Percentiles rank a stretch among this genome's conserved stretches.
phyloP scores from a whole-genome alignment of 257 asterid species.

The Ophiorrhiza pumila region DNA sequence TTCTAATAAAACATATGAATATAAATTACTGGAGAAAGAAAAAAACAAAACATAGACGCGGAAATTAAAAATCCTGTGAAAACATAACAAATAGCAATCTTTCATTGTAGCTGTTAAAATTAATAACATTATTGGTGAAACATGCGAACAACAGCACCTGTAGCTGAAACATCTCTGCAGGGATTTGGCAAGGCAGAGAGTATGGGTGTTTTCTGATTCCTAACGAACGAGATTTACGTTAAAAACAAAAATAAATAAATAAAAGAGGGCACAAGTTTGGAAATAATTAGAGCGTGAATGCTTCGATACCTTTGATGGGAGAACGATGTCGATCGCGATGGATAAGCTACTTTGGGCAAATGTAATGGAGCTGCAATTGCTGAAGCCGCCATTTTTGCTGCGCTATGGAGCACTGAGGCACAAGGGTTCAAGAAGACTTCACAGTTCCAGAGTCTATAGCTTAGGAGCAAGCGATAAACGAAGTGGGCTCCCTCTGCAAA shows the following conservation, averaged over 20 bases:
- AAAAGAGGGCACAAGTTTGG: too few species aligned
- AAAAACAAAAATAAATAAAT: neutral
- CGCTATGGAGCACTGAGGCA: neutral
- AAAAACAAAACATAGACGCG: neutral
- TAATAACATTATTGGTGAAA: neutral
- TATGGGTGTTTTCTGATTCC: slow-evolving; percentile 40
- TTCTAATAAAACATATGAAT: neutral
- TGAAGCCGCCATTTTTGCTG: slow-evolving; percentile 48
- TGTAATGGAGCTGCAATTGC: slow-evolving; percentile 55
- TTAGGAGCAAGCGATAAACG: neutral
- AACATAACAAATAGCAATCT: neutral
- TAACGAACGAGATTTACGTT: slow-evolving; percentile 21
- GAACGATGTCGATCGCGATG: slow-evolving; percentile 17
- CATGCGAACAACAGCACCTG: slow-evolving; percentile 35
- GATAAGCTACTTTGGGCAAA: slow-evolving; percentile 32
- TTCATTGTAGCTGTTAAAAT: neutral
- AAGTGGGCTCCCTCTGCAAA: neutral
- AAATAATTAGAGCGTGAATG: neutral
- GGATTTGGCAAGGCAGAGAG: slow-evolving; percentile 49
- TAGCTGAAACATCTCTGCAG: slow-evolving; percentile 44
- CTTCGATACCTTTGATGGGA: slow-evolving; percentile 36
- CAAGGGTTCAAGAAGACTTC: slow-evolving; percentile 4
- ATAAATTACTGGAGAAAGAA: neutral
- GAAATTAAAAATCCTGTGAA: neutral
- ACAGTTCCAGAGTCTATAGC: too few species aligned